Percentiles rank a stretch among this genome's conserved stretches.
These are phyloP conservation scores for Solanum virginianum DNA, from an alignment of 257 asterid genomes.

Conservation along the genomic window DNA sequence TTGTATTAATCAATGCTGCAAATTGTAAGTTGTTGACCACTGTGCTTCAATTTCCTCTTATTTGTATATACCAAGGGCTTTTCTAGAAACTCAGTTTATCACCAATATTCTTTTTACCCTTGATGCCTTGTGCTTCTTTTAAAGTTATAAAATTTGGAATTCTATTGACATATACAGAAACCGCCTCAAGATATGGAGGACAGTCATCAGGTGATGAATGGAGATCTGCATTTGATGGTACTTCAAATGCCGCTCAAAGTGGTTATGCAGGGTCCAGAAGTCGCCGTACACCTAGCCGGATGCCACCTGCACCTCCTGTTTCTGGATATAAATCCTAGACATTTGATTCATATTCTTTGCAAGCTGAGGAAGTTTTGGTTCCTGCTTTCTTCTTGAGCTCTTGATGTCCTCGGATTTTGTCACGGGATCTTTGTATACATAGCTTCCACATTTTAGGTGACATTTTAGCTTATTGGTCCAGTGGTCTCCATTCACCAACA, in stretches of 20 bases:
- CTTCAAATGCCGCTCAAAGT: background rate
- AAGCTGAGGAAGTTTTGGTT: background rate
- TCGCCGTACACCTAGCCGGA: constrained; percentile 9
- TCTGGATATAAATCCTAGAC: background rate
- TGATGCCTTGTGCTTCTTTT: background rate
- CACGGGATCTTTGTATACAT: background rate
- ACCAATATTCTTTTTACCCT: background rate
- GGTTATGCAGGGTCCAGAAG: constrained; percentile 2
- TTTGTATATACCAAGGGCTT: background rate
- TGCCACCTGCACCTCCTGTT: constrained; percentile 14
- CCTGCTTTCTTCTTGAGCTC: background rate
- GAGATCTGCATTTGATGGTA: constrained; percentile 11
- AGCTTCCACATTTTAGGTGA: background rate
- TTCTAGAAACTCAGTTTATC: background rate
- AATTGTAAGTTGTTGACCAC: background rate
- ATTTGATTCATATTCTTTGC: background rate
- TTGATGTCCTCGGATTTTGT: background rate
- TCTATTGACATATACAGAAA: background rate
- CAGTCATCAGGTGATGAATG: constrained; percentile 9
- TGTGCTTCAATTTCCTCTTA: background rate
- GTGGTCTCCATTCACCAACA: background rate
- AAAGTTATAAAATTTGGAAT: background rate
- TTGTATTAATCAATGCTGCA: background rate
- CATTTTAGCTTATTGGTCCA: background rate
- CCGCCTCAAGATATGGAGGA: background rate